Evolutionary conservation across 2,329 filamentous ascomycete species (phyloP), one percentile per base, ranked within the genome.

Genomic region (Stachybotrys chartarum): DNA sequence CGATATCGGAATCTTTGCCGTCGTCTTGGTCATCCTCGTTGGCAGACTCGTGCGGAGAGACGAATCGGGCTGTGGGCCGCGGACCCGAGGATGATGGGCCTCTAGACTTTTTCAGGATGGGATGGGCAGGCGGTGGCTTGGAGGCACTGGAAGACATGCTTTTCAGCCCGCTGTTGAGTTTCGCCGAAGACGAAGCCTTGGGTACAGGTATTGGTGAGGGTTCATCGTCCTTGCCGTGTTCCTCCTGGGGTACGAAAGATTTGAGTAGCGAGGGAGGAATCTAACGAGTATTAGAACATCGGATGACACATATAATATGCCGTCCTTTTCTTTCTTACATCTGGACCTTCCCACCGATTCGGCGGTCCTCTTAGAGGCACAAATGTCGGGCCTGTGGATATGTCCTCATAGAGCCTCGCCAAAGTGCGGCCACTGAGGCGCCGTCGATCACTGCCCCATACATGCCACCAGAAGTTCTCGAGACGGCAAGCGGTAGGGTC

Each of bases 401-500:
- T 83, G 35, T 82, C 72, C 62, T 79, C 72, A 61, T 81, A 86
- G 6, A 85, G 68, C 57, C 68, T 75, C 55, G 83, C 82, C 50
- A 86, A 71, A 12, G 75, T 74, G 39, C 70, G 72, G 45, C 80
- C 83, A 50, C 79, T 78, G 51, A 85, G 71, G 54, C 75, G 65
- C 39, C 78, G 75, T 31, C 78, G 73, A 59, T 83, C 72, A 60
- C 83, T 85, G 39, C 82, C 82, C 76, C 81, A 82, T 54, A 86
- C 80, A 63, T 85, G 82, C 78, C 82, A 85, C 83, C 83, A 86
- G 60, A 85, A 84, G 62, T 85, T 82, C 64, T 86, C 83, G 18
- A 85, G 70, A 17, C 83, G 80, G 56, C 78, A 79, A 31, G 82
- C 81, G 3, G 81, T 85, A n/a, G 83, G 83, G 61, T 86, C 82